phyloP scores from a whole-genome alignment of 2,329 filamentous ascomycete species.

The Dryadomyces quercivorus region DNA sequence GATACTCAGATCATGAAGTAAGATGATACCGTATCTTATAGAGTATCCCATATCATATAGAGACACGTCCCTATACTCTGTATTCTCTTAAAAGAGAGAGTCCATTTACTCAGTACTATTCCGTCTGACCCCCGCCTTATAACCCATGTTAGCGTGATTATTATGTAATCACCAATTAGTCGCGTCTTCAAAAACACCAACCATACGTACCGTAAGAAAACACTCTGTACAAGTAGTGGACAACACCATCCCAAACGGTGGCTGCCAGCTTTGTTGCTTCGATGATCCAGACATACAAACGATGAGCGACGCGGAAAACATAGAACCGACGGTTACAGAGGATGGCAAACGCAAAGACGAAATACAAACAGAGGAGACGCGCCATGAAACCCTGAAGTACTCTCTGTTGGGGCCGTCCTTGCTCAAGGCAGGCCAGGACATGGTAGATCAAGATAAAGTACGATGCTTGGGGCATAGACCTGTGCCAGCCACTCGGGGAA shows the following conservation, averaged over 20 bases:
- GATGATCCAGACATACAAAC: neutral
- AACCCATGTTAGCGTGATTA: too few species aligned
- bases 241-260: too few species aligned
- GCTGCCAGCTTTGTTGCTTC: neutral
- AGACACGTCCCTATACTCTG: too few species aligned
- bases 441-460: constrained; percentile 82
- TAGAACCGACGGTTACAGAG: too few species aligned
- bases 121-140: too few species aligned
- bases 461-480: too few species aligned
- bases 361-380: neutral
- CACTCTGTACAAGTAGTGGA: neutral
- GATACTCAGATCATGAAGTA: too few species aligned
- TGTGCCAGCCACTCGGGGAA: neutral
- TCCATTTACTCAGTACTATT: too few species aligned
- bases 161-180: neutral
- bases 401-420: constrained; percentile 80
- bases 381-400: constrained; percentile 65
- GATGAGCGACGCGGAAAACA: neutral
- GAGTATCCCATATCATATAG: too few species aligned
- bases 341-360: neutral
- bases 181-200: neutral
- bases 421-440: constrained; percentile 85
- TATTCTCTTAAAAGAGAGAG: too few species aligned
- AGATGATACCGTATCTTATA: too few species aligned
- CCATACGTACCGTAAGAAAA: too few species aligned